Evolutionary conservation across 768 basidiomycete species (phyloP).

Genomic region (Tremella fuciformis): DNA sequence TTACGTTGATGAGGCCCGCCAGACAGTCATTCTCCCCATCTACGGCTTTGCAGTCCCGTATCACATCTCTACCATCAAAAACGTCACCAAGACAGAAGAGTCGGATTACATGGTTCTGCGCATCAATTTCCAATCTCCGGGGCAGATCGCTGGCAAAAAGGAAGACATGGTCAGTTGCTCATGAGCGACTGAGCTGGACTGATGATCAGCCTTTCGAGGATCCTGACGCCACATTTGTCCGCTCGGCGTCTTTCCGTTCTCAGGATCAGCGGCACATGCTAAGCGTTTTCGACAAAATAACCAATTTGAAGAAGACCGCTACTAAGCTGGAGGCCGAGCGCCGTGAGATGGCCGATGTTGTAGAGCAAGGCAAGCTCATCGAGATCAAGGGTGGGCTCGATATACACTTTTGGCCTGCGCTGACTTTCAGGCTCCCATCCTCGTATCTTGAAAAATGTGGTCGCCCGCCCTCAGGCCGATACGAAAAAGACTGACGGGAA

Average conservation of each 20-base stretch:
- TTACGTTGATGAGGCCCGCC: conserved; percentile 81
- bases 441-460: conserved; percentile 81
- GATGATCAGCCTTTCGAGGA: conserved; percentile 64
- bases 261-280: conserved; percentile 86
- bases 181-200: neutral
- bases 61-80: conserved; percentile 98
- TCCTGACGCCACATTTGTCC: conserved; percentile 91
- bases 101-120: conserved; percentile 89
- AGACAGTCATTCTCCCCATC: conserved; percentile 85
- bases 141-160: conserved; percentile 95
- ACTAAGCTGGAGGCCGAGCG: conserved; percentile 96
- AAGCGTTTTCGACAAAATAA: conserved; percentile 83
- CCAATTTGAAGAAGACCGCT: conserved; percentile 90
- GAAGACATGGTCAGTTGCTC: conserved; percentile 75
- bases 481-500: conserved; percentile 91
- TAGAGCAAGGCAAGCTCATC: conserved; percentile 84
- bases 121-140: conserved; percentile 98
- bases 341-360: conserved; percentile 96
- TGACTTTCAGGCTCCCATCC: conserved; percentile 61
- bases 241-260: conserved; percentile 90
- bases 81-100: conserved; percentile 94
- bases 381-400: conserved; percentile 69
- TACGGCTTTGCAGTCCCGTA: conserved; percentile 95
- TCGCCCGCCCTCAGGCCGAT: conserved; percentile 87
- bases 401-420: conserved; percentile 3